These are phyloP conservation scores for Blastobotrys americana DNA, from an alignment of 805 yeast genomes.

Conservation along the genomic window DNA sequence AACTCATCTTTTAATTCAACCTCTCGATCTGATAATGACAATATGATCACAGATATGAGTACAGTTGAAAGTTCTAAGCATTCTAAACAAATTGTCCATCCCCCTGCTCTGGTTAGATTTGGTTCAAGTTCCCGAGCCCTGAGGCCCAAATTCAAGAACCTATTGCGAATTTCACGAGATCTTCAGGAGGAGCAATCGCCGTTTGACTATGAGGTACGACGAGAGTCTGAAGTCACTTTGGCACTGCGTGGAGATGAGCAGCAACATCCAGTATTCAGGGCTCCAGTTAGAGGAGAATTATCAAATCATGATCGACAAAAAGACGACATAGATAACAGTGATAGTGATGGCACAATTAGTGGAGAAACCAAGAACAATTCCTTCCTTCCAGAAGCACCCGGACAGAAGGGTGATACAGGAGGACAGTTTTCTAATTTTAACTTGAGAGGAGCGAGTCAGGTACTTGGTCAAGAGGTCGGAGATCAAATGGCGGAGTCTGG, in stretches of 20 bases:
- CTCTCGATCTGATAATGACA: too few species aligned
- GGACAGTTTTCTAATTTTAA: background rate
- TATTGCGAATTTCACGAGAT: slow-evolving; percentile 21
- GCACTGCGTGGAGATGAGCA: slow-evolving; percentile 18
- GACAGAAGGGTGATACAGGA: background rate
- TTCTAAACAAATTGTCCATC: background rate
- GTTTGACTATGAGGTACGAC: slow-evolving; percentile 20
- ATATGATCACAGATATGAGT: too few species aligned
- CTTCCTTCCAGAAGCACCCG: too few species aligned
- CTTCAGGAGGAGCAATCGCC: slow-evolving; percentile 22
- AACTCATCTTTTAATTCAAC: too few species aligned
- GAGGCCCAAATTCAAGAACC: slow-evolving; percentile 19
- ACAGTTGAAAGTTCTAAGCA: slow-evolving; percentile 2
- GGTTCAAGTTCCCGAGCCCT: slow-evolving; percentile 13
- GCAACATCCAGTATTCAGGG: background rate
- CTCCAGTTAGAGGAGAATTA: background rate
- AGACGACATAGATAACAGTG: too few species aligned
- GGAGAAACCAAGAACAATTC: too few species aligned
- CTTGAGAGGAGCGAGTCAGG: background rate
- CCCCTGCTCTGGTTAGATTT: slow-evolving; percentile 1
- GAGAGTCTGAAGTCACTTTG: slow-evolving; percentile 22
- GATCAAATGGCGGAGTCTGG: background rate
- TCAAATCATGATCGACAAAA: background rate
- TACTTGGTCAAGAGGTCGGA: too few species aligned
- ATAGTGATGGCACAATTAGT: too few species aligned